Base-by-base conservation (phyloP, 768 basidiomycete species). In the Boletus pseudopeckii region DNA sequence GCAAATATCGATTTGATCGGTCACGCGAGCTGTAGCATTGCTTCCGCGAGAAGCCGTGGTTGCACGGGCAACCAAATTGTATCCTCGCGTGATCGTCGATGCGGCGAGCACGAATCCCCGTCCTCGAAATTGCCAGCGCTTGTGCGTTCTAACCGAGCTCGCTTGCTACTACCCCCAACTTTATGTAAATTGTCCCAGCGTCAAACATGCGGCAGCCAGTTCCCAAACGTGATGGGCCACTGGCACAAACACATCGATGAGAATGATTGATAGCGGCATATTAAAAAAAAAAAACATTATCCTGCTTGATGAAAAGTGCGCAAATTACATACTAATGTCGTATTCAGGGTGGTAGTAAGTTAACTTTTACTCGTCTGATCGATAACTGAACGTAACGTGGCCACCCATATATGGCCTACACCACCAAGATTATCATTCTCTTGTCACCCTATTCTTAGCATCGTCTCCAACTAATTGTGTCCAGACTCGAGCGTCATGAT, bases 311-410 rank as follows among this genome's bases (percentile, higher is more conserved):
- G 14, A 18, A 33, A 26, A 28, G 34, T 34, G 37, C 8, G 36
- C 24, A 17, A 45, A 48, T 54, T 58, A 63, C 56, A 58, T 58
- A 54, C 46, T 18, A 36, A 9, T 11, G 18, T 28, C 18, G 37
- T 37, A 22, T 24, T 24, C 24, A 24, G 24, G 24, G 24, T 24
- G 24, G 3, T 24, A 24, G 24, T 24, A 24, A 24, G 4, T 24
- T 24, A 24, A 24, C 24, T 24, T 24, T 24, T 24, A 28, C 28
- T 28, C 0, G 8, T 28, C 28, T 28, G 28, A 8, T 28, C 28
- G 28, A 28, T 30, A 45, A 50, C 42, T 43, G 18, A 50, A 52
- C 50, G 32, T 36, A 26, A 58, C 26, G 17, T 49, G 43, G 14
- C 38, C 26, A 15, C 37, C 38, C 26, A 20, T n/a, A 50, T 15